A percentile compares a stretch with the other conserved stretches of the same genome.
phyloP scores from a whole-genome alignment of 768 basidiomycete genomes.

The Russula dissimulans region DNA sequence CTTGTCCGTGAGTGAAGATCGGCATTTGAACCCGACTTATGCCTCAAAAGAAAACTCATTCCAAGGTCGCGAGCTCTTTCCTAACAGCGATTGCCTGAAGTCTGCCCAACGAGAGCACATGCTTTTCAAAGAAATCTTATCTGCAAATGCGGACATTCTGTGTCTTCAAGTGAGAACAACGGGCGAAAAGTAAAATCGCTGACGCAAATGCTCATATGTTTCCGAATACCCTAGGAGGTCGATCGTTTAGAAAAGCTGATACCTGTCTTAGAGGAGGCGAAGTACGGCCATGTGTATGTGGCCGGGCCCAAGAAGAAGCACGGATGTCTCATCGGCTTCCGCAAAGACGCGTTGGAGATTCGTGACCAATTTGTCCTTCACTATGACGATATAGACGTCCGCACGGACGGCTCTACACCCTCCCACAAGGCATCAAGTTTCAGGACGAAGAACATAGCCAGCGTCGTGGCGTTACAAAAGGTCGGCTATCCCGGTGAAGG shows the following conservation, averaged over 20 bases:
- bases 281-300: conserved; percentile 57
- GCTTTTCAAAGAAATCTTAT: conserved; percentile 66
- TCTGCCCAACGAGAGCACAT: conserved; percentile 63
- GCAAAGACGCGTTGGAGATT: conserved; percentile 39
- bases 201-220: neutral
- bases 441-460: conserved; percentile 72
- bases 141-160: conserved; percentile 66
- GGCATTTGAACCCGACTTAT: neutral
- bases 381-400: conserved; percentile 62
- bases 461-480: conserved; percentile 56
- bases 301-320: conserved; percentile 72
- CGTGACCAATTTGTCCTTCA: conserved; percentile 41
- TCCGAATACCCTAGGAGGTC: conserved; percentile 56
- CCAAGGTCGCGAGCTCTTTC: conserved; percentile 74
- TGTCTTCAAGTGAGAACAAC: conserved; percentile 64
- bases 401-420: conserved; percentile 27
- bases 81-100: conserved; percentile 78
- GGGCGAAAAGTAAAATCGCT: neutral
- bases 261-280: conserved; percentile 53
- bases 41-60: neutral
- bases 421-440: conserved; percentile 49
- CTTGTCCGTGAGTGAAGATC: conserved; percentile 56
- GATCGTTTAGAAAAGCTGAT: conserved; percentile 69
- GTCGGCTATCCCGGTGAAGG: conserved; percentile 38
- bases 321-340: conserved; percentile 78